Percentiles rank a stretch among this genome's conserved stretches.
Evolutionary conservation across 805 yeast genomes (phyloP).

Genomic region (Spathaspora arborariae): DNA sequence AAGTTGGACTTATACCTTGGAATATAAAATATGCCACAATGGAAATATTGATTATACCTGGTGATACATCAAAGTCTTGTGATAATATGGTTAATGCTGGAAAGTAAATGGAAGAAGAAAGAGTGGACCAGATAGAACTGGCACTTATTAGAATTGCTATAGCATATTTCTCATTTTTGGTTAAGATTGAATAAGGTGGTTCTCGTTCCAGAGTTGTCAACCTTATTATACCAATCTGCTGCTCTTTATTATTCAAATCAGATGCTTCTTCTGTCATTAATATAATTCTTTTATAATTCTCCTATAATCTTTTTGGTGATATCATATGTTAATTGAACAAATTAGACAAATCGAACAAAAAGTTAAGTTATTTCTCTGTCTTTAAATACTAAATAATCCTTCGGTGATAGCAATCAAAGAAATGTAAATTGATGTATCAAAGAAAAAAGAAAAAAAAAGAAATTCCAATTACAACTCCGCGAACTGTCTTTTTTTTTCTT

Average conservation of each 20-base stretch:
- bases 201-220: background rate
- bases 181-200: slow-evolving; percentile 42
- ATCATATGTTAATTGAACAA: background rate
- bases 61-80: slow-evolving; percentile 47
- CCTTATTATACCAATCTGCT: background rate
- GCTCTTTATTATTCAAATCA: background rate
- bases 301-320: background rate
- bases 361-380: background rate
- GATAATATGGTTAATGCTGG: slow-evolving; percentile 65
- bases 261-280: background rate
- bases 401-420: background rate
- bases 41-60: slow-evolving; percentile 59
- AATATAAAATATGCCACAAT: slow-evolving; percentile 70
- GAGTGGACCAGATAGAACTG: slow-evolving; percentile 58
- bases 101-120: slow-evolving; percentile 71
- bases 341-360: background rate
- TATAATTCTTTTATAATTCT: background rate
- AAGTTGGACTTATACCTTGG: slow-evolving; percentile 71
- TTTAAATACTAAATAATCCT: background rate
- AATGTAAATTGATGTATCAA: background rate
- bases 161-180: slow-evolving; percentile 33
- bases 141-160: slow-evolving; percentile 39
- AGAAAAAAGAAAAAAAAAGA: background rate
- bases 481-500: background rate
- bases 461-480: background rate